Base-by-base conservation (phyloP, 345 rosid species). In the Eucalyptus cloeziana region DNA sequence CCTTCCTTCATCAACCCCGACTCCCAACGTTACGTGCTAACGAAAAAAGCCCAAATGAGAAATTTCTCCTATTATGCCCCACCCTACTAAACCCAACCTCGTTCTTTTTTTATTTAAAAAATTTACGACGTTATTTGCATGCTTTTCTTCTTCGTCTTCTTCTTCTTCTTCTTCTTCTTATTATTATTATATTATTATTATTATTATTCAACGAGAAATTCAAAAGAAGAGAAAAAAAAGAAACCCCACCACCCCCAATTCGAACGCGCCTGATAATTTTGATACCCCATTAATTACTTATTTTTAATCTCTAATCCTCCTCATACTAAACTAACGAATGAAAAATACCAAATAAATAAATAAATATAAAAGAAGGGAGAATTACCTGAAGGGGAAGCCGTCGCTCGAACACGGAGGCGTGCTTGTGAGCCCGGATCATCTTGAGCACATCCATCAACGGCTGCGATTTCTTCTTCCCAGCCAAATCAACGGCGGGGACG, bases 341-440 rank as follows among this genome's bases (percentile, higher is more conserved):
- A 52, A 21, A 52, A 52, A 52, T 21, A 52, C 58, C 58, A 21
- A 52, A 52, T 21, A 4, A 21, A 52, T 19, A 52, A 21, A 52
- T 52, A 51, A 85, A 85, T 13, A 31, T 17, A 51, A 12, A 45
- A 47, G 1, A 17, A 10, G 31, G 30, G 17, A 49, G 21, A 56
- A 12, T 89, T 89, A 96, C 98, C 98, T 94, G 96, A 91, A 89
- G 90, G 64, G 91, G 90, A 52, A 92, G 94, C 92, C 94, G 94
- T 93, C 94, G 94, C 89, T 94, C 94, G 89, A 95, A 95, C 58
- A 92, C 90, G 86, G 94, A 92, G 88, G 93, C 92, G 87, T 94
- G 92, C 50, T 89, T 88, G 89, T 95, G 96, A 89, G 96, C 90
- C 92, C 96, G 93, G 90, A 95, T 92, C 92, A 90, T 89, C 85